phyloP scores from a whole-genome alignment of 208 protist genomes.

The Trypanosoma caninum region DNA sequence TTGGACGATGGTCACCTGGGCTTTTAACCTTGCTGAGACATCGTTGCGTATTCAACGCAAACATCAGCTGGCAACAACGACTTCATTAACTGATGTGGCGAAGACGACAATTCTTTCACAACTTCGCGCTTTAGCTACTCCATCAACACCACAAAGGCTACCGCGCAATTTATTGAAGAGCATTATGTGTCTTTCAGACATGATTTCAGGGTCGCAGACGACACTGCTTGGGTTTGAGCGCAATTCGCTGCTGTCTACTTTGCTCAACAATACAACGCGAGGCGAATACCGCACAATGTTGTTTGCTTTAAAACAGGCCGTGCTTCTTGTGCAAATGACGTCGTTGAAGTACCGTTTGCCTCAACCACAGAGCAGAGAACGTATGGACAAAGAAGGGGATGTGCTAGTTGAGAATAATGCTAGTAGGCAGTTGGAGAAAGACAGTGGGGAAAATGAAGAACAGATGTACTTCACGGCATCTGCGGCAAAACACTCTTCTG shows the following conservation, averaged over 20 bases:
- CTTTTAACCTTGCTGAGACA: constrained; percentile 63
- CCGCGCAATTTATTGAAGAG: constrained; percentile 27
- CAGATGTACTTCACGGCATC: constrained; percentile 1
- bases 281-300: constrained; percentile 54
- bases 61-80: constrained; percentile 31
- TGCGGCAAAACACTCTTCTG: not conserved
- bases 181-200: constrained; percentile 41
- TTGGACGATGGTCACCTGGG: constrained; percentile 63
- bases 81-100: constrained; percentile 25
- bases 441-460: not conserved
- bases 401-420: not conserved
- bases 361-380: not conserved
- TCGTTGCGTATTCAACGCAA: constrained; percentile 41
- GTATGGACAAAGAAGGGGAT: not conserved
- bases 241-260: constrained; percentile 32
- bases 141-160: constrained; percentile 24
- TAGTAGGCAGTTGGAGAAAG: not conserved
- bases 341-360: constrained; percentile 25
- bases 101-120: constrained; percentile 59
- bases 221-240: constrained; percentile 66
- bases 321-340: constrained; percentile 46
- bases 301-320: constrained; percentile 73
- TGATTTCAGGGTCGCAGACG: constrained; percentile 27
- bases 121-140: constrained; percentile 41
- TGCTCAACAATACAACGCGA: constrained; percentile 42